phyloP scores from a whole-genome alignment of 805 yeast genomes.

The Barnettozyma siamensis region DNA sequence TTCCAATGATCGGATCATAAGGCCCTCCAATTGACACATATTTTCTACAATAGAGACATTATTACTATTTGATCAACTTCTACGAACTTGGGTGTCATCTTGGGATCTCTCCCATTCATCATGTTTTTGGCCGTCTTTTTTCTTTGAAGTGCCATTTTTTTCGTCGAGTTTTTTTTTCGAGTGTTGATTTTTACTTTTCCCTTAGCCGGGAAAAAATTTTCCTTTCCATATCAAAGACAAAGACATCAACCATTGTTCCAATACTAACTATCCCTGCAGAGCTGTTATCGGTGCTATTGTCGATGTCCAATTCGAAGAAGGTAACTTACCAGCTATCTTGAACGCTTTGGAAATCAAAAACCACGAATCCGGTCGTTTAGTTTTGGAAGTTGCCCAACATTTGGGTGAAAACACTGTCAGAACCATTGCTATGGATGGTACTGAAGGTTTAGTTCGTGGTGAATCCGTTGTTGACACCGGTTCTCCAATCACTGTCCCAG shows the following conservation, averaged over 20 bases:
- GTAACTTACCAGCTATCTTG: constrained; percentile 93
- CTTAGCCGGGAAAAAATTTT: not conserved
- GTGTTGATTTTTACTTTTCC: not conserved
- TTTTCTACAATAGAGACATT: too few species aligned
- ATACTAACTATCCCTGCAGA: constrained; percentile 37
- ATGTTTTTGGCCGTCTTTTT: not conserved
- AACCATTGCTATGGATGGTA: constrained; percentile 99
- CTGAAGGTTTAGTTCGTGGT: constrained; percentile 99
- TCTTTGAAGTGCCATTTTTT: not conserved
- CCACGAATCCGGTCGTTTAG: constrained; percentile 70
- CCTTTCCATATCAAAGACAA: not conserved
- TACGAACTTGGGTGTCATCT: too few species aligned
- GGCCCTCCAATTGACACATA: too few species aligned
- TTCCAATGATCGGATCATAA: too few species aligned
- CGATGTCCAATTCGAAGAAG: constrained; percentile 98
- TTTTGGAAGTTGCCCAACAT: constrained; percentile 98
- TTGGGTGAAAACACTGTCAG: constrained; percentile 99
- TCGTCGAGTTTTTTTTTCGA: constrained; percentile 2
- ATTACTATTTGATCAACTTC: too few species aligned
- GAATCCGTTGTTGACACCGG: constrained; percentile 89
- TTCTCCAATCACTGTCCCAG: constrained; percentile 98
- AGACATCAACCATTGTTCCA: not conserved
- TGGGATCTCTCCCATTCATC: too few species aligned
- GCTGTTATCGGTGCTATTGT: constrained; percentile 99
- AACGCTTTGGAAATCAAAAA: constrained; percentile 91